These are phyloP conservation scores for Triticum turgidum DNA, from an alignment of 176 grass and related monocot species.

Conservation along the genomic window DNA sequence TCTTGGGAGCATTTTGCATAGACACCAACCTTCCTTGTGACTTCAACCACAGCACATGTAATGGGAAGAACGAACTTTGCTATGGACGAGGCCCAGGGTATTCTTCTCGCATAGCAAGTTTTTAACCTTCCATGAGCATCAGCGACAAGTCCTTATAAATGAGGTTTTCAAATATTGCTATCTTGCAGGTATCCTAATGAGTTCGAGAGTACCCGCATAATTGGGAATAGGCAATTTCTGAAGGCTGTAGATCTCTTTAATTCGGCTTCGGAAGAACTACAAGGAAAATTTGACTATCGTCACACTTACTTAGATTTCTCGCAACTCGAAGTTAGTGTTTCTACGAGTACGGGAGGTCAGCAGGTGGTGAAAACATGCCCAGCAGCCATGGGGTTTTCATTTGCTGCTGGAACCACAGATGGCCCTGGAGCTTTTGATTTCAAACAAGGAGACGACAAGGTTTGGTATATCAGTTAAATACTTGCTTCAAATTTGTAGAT, in stretches of 20 bases:
- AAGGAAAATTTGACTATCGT: constrained; percentile 71
- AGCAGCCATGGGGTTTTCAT: constrained; percentile 86
- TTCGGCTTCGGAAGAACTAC: constrained; percentile 71
- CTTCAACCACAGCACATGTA: constrained; percentile 96
- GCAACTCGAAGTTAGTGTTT: constrained; percentile 63
- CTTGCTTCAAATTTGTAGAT: background rate
- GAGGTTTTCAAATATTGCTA: constrained; percentile 13
- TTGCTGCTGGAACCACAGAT: constrained; percentile 95
- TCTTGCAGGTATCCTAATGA: constrained; percentile 88
- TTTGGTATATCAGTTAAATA: constrained; percentile 41
- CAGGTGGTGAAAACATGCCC: constrained; percentile 77
- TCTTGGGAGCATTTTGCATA: constrained; percentile 90
- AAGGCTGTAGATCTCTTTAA: constrained; percentile 87
- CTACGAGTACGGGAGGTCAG: constrained; percentile 44
- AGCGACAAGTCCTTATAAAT: background rate
- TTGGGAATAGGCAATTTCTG: constrained; percentile 80
- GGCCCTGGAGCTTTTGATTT: constrained; percentile 96
- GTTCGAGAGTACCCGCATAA: constrained; percentile 91
- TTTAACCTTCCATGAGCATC: background rate
- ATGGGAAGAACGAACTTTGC: constrained; percentile 97
- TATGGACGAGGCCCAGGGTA: constrained; percentile 96
- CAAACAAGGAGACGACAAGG: constrained; percentile 80
- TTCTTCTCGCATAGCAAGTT: constrained; percentile 1
- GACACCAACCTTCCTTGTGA: constrained; percentile 87
- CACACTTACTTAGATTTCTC: constrained; percentile 94